phyloP scores from a whole-genome alignment of 306 rosid species.

The Vachellia pachyceras region DNA sequence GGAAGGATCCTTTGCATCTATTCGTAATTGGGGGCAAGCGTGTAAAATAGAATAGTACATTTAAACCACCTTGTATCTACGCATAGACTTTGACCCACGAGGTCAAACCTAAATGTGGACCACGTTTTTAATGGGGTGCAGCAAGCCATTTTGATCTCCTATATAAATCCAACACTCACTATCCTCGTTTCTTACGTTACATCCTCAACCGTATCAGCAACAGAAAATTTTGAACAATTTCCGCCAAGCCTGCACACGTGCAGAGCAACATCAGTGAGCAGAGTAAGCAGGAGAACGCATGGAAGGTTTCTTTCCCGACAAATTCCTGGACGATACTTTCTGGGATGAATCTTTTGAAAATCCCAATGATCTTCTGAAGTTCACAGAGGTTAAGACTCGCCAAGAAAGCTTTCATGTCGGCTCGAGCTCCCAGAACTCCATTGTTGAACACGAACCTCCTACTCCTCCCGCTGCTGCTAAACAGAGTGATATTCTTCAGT shows the following conservation, averaged over 20 bases:
- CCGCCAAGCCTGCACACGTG: neutral
- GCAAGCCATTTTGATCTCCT: neutral
- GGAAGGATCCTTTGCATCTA: neutral
- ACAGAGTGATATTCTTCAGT: conserved; percentile 39
- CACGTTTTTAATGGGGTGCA: conserved; percentile 49
- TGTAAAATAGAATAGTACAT: neutral
- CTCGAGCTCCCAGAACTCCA: neutral
- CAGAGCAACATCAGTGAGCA: neutral
- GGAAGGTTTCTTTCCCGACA: conserved; percentile 45
- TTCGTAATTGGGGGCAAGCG: conserved; percentile 38
- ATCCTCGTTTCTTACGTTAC: neutral
- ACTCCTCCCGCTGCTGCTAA: neutral
- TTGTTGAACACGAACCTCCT: neutral
- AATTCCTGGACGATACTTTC: conserved; percentile 51
- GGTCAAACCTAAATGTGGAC: conserved; percentile 44
- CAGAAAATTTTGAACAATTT: conserved; percentile 20
- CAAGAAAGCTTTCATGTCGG: conserved; percentile 11
- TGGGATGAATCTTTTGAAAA: conserved; percentile 36
- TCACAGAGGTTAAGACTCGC: neutral
- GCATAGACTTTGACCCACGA: conserved; percentile 41
- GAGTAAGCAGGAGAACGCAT: conserved; percentile 7
- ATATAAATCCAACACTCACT: neutral
- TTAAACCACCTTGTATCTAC: neutral
- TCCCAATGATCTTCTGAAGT: neutral
- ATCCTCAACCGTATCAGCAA: conserved; percentile 1